Percentiles rank a stretch among this genome's conserved stretches.
Evolutionary conservation across 495 filamentous ascomycete species (phyloP).

Genomic region (Usnea hakonensis): DNA sequence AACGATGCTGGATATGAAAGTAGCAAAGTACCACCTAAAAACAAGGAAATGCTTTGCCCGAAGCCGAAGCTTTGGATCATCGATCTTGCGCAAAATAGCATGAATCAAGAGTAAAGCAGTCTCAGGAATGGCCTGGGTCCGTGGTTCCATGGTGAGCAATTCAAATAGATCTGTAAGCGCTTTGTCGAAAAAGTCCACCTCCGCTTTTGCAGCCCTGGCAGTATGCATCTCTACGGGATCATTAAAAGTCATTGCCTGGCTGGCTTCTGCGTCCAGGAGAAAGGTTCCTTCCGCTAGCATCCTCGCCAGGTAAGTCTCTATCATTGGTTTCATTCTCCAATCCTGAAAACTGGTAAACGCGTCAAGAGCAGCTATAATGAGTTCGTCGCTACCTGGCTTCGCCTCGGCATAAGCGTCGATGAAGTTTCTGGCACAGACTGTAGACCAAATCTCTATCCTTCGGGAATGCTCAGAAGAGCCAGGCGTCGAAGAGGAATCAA

Average conservation of each 20-base stretch:
- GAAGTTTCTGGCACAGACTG: conserved; percentile 68
- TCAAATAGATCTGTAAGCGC: conserved; percentile 78
- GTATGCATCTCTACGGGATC: conserved; percentile 58
- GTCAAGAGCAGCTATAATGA: conserved; percentile 65
- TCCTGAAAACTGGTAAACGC: conserved; percentile 78
- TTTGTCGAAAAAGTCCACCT: conserved; percentile 83
- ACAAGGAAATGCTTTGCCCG: conserved; percentile 22
- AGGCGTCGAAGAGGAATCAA: conserved; percentile 73
- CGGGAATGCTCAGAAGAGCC: conserved; percentile 68
- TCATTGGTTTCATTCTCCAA: conserved; percentile 79
- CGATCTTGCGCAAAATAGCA: conserved; percentile 71
- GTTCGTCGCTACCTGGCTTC: conserved; percentile 52
- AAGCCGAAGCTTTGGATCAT: conserved; percentile 44
- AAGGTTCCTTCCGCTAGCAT: conserved; percentile 88
- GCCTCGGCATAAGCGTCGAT: conserved; percentile 48
- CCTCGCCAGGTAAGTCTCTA: conserved; percentile 91
- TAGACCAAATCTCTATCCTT: conserved; percentile 79
- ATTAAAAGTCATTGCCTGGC: conserved; percentile 45
- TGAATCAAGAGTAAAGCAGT: conserved; percentile 73
- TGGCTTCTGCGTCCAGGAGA: conserved; percentile 69
- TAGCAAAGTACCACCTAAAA: conserved; percentile 70
- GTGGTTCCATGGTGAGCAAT: conserved; percentile 62
- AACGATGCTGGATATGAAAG: conserved; percentile 74
- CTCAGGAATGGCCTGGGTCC: conserved; percentile 74
- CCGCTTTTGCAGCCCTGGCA: conserved; percentile 64